A percentile compares a stretch with the other conserved stretches of the same genome.
Evolutionary conservation across 2,329 filamentous ascomycete genomes (phyloP).

Genomic region (Xylariales sp.): DNA sequence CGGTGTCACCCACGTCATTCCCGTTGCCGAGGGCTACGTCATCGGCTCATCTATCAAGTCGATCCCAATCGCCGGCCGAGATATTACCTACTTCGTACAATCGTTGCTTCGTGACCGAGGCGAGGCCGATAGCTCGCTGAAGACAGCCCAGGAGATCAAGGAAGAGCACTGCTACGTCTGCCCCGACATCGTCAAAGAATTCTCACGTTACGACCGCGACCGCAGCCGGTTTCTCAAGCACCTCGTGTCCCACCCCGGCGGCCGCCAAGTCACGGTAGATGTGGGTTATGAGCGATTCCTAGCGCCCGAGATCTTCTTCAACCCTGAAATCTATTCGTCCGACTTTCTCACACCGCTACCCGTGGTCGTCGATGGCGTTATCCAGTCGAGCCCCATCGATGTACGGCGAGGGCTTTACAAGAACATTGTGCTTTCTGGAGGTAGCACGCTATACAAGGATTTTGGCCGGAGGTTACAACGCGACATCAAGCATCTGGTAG

Average conservation of each 20-base stretch:
- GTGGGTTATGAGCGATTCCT: slow-evolving; percentile 98
- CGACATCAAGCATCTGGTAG: slow-evolving; percentile 96
- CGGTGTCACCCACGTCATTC: slow-evolving; percentile 98
- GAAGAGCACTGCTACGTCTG: slow-evolving; percentile 99
- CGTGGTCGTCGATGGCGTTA: slow-evolving; percentile 93
- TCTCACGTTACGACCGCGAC: slow-evolving; percentile 92
- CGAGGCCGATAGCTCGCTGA: slow-evolving; percentile 94
- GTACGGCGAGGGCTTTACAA: slow-evolving; percentile 98
- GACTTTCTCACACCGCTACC: slow-evolving; percentile 97
- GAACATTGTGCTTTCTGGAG: slow-evolving; percentile 98
- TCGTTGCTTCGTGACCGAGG: slow-evolving; percentile 94
- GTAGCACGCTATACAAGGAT: slow-evolving; percentile 98
- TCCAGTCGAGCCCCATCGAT: slow-evolving; percentile 97
- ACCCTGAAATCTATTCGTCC: slow-evolving; percentile 98
- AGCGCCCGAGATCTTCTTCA: slow-evolving; percentile 99
- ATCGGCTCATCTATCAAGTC: slow-evolving; percentile 99
- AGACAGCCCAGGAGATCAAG: slow-evolving; percentile 98
- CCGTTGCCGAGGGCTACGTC: slow-evolving; percentile 97
- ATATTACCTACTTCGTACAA: slow-evolving; percentile 99
- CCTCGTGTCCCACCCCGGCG: slow-evolving; percentile 85
- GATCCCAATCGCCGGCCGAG: slow-evolving; percentile 95
- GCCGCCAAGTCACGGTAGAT: slow-evolving; percentile 85
- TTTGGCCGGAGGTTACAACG: slow-evolving; percentile 95
- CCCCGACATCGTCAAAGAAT: slow-evolving; percentile 99
- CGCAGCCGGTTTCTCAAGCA: slow-evolving; percentile 92